A percentile compares a stretch with the other conserved stretches of the same genome.
phyloP scores from a whole-genome alignment of 2,329 filamentous ascomycete genomes.

The Aaosphaeria arxii region DNA sequence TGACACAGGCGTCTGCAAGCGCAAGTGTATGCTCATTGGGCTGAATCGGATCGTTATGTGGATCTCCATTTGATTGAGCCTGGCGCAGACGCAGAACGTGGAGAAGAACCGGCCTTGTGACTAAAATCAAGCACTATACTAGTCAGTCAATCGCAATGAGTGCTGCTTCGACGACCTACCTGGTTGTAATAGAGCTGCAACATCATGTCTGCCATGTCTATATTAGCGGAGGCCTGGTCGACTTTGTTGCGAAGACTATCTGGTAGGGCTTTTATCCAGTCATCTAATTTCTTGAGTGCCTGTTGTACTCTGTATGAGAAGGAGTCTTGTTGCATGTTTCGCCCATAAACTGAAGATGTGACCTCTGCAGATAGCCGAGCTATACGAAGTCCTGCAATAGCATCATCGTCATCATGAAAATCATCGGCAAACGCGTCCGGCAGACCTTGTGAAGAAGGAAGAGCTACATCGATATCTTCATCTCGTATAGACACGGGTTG shows the following conservation, averaged over 20 bases:
- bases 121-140: slow-evolving; percentile 24
- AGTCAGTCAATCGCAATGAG: too few species aligned
- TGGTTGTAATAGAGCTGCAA: not conserved
- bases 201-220: slow-evolving; percentile 15
- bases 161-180: not conserved
- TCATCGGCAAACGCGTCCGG: not conserved
- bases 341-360: slow-evolving; percentile 24
- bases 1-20: slow-evolving; percentile 45
- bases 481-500: slow-evolving; percentile 30
- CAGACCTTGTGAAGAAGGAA: slow-evolving; percentile 38
- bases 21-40: slow-evolving; percentile 32
- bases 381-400: slow-evolving; percentile 35
- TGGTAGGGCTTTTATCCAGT: slow-evolving; percentile 37
- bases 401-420: slow-evolving; percentile 39
- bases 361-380: slow-evolving; percentile 30
- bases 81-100: slow-evolving; percentile 20
- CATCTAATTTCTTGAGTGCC: slow-evolving; percentile 33
- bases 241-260: too few species aligned
- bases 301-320: slow-evolving; percentile 38
- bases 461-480: slow-evolving; percentile 41
- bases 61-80: slow-evolving; percentile 5
- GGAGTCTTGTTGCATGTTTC: slow-evolving; percentile 20
- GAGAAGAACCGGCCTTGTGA: slow-evolving; percentile 30
- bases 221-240: slow-evolving; percentile 26
- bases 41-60: slow-evolving; percentile 1